phyloP scores from a whole-genome alignment of 495 filamentous ascomycete species.

The Astrothelium subdiscretum region DNA sequence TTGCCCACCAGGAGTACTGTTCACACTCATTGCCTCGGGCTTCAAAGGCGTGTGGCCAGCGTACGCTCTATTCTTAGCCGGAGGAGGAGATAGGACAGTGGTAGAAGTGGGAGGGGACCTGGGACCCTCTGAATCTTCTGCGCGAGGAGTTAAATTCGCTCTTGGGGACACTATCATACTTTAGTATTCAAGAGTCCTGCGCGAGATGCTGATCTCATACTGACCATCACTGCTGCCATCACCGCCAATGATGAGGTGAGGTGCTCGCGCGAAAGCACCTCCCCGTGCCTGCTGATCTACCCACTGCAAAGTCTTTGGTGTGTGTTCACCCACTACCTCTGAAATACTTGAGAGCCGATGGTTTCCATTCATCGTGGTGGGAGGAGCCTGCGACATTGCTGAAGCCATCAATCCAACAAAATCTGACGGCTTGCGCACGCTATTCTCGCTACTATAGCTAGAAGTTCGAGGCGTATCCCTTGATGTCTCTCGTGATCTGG shows the following conservation, averaged over 20 bases:
- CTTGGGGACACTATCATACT: background rate
- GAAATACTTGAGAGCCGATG: background rate
- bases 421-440: background rate
- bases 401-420: background rate
- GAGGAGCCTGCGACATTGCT: background rate
- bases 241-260: background rate
- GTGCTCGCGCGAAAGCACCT: background rate
- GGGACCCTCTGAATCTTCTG: slow-evolving; percentile 1
- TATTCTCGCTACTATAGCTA: background rate
- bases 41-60: slow-evolving; percentile 19
- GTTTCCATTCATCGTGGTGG: background rate
- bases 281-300: background rate
- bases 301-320: background rate
- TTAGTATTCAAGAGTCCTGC: background rate
- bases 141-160: background rate
- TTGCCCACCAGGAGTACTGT: slow-evolving; percentile 6
- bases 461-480: background rate
- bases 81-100: slow-evolving; percentile 8
- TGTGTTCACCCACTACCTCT: background rate
- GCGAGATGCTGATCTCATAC: background rate
- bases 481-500: background rate
- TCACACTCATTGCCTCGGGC: slow-evolving; percentile 5
- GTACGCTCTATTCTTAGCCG: slow-evolving; percentile 7
- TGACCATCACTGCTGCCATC: background rate
- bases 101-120: slow-evolving; percentile 9